Base-by-base conservation (phyloP, 805 yeast genomes). In the Tetrapisispora namnaoensis region DNA sequence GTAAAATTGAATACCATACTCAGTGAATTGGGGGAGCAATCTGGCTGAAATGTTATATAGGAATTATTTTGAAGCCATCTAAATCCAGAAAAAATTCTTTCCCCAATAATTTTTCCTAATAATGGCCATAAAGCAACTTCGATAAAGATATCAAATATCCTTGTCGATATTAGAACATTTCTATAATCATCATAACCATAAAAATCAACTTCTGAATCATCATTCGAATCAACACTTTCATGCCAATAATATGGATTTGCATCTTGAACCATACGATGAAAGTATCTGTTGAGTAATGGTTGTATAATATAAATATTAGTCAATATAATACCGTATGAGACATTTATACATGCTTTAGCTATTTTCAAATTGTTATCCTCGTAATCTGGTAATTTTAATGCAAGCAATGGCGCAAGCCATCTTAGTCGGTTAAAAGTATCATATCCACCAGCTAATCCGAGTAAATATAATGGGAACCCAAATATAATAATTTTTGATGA, bases 1-100 rank as follows among this genome's bases (percentile, higher is more conserved):
- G 55, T 16, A 32, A 64, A 49, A 43, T 54, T 61, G 37, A 54
- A 59, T n/a, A 53, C 43, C 61, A 60, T 56, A 18, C 44, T 51
- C 17, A 52, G 44, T 36, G 60, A 61, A 45, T 60, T 51, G 3
- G 60, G 59, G 1, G 62, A 49, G 4, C 44, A 44, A 6, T 46
- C 34, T 9, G 49, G 53, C 13, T 49, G 22, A 45, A 41, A 52
- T 10, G 45, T 38, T 2, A 44, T 45, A 9, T 47, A 42, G 7
- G 46, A 36, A 22, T 39, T 46, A 14, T 35, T 39, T 45, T 51
- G 54, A 16, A 48, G 17, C 51, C 50, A 45, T n/a, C 52, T 34
- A 17, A 48, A 49, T 8, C 24, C 21, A 21, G 49, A 50, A n/a
- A 49, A 51, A 4, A 55, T 18, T 24, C 46, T 24, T 11, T 50